Evolutionary conservation across 2,329 filamentous ascomycete species (phyloP).

Genomic region (Cercospora sp.): DNA sequence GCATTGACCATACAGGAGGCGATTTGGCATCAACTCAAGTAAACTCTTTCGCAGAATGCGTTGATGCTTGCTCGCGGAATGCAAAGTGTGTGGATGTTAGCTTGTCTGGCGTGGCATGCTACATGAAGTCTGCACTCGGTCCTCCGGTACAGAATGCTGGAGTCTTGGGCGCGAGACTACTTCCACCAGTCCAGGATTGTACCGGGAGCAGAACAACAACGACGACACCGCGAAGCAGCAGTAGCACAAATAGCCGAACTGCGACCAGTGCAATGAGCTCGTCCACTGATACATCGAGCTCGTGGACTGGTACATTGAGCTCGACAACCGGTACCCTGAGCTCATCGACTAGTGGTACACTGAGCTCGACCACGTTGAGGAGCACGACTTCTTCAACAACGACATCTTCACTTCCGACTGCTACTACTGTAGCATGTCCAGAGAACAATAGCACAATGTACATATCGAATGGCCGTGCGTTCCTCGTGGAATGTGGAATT

Average conservation of each 20-base stretch:
- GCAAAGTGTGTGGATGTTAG: constrained; percentile 37
- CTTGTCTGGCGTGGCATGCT: constrained; percentile 36
- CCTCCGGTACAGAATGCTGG: constrained; percentile 22
- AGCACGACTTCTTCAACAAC: constrained; percentile 15
- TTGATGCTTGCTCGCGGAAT: constrained; percentile 36
- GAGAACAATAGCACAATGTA: constrained; percentile 25
- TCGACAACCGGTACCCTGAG: neutral
- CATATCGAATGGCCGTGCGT: constrained; percentile 24
- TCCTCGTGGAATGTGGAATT: constrained; percentile 34
- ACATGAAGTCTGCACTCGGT: constrained; percentile 36
- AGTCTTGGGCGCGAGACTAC: constrained; percentile 34
- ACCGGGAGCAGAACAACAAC: constrained; percentile 17
- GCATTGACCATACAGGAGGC: constrained; percentile 28
- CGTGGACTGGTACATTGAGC: neutral
- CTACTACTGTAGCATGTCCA: constrained; percentile 25
- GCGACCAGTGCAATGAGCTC: neutral
- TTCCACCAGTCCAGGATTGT: constrained; percentile 20
- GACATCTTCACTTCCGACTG: constrained; percentile 15
- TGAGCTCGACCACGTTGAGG: neutral
- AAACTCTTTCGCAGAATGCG: constrained; percentile 32
- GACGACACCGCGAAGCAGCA: constrained; percentile 5
- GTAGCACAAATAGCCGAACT: neutral
- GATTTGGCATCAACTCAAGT: constrained; percentile 33
- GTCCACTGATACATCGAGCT: neutral
- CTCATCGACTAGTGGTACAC: neutral